Evolutionary conservation across 2,329 filamentous ascomycete genomes (phyloP).

Genomic region (Microcera coccophila): DNA sequence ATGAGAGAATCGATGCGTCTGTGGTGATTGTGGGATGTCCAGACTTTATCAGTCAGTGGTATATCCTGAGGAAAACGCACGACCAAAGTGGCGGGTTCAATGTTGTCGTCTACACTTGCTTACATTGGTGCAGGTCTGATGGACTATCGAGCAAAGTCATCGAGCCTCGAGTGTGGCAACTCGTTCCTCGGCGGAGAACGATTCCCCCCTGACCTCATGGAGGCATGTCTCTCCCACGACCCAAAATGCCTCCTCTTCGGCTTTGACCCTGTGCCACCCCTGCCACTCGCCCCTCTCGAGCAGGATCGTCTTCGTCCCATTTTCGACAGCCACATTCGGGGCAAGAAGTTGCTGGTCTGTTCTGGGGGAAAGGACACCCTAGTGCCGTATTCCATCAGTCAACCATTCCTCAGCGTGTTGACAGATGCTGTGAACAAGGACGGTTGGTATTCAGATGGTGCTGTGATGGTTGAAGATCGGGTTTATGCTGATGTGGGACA

Average conservation of each 20-base stretch:
- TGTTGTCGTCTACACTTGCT: neutral
- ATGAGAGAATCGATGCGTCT: constrained; percentile 72
- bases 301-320: constrained; percentile 42
- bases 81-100: neutral
- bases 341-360: constrained; percentile 62
- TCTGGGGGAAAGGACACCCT: constrained; percentile 66
- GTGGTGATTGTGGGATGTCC: constrained; percentile 84
- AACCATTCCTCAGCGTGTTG: constrained; percentile 58
- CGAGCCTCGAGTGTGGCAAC: constrained; percentile 51
- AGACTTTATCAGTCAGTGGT: constrained; percentile 69
- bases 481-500: constrained; percentile 68
- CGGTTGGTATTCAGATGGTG: constrained; percentile 52
- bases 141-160: constrained; percentile 69
- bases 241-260: constrained; percentile 72
- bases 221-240: constrained; percentile 62
- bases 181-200: constrained; percentile 72
- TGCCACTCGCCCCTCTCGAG: constrained; percentile 33
- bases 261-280: constrained; percentile 35
- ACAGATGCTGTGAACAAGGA: constrained; percentile 47
- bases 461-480: constrained; percentile 59
- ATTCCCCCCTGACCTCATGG: constrained; percentile 68
- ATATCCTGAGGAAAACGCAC: neutral
- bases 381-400: constrained; percentile 62
- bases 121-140: constrained; percentile 52
- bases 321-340: constrained; percentile 48